Base-by-base conservation (phyloP, 345 rosid genomes). In the Syzygium oleosum region DNA sequence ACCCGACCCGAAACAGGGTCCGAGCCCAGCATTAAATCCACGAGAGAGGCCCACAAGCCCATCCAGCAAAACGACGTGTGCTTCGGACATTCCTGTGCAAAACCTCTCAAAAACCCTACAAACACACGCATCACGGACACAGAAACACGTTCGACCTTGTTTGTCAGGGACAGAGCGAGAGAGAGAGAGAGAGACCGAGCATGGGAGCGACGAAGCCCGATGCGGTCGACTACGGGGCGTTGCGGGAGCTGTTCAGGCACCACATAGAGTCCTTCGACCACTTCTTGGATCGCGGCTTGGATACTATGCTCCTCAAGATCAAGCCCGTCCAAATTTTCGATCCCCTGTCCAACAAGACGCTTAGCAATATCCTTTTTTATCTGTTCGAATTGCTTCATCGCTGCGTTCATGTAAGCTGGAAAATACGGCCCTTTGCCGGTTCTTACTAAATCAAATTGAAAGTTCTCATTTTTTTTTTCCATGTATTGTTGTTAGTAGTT, bases 241-340 rank as follows among this genome's bases (percentile, higher is more conserved):
- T 96, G 85, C 91, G 89, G 49, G 93, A 94, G 89, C 97, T 97
- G 52, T 94, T 97, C 84, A 91, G 89, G 38, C 99, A 95, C 88
- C 99, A 97, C 88, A 90, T 96, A 58, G 98, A 96, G 87, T 97
- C 99, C 1, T 94, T 92, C 86, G 95, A 97, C 94, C 94, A 96
- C 94, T 93, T 96, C 94, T 88, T 93, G 22, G 96, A 94, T 2
- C 86, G 90, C 88, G 99, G 99, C n/a, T 92, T 97, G 22, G 97
- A 93, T 23, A 89, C 90, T 49, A 97, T 97, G 99, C 84, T 96
- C 88, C 87, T 87, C 51, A 89, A 89, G 63, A 88, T 95, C 91
- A 93, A 92, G 88, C 95, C 99, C 34, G 94, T 96, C 52, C 43
- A 90, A 14, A 88, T 96, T 49, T 43, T 63, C 78, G 94, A 97